phyloP scores from a whole-genome alignment of 257 asterid genomes.

The Solanum commersonii region DNA sequence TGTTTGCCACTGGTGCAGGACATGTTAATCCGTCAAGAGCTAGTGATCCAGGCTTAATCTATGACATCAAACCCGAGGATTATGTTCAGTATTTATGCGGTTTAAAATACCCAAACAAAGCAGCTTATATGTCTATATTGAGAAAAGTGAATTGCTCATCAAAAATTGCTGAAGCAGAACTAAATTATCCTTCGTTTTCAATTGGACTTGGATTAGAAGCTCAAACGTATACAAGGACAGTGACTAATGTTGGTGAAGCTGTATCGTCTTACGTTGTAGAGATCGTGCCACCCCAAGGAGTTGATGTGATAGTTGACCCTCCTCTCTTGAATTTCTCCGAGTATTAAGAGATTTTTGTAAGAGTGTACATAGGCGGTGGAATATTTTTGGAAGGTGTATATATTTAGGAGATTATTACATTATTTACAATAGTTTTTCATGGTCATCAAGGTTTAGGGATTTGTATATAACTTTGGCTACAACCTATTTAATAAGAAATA shows the following conservation, averaged over 20 bases:
- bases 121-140: neutral
- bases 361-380: too few relatives aligned
- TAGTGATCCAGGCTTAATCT: constrained; percentile 2
- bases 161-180: neutral
- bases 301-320: neutral
- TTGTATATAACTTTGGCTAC: too few relatives aligned
- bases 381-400: too few relatives aligned
- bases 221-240: neutral
- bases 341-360: too few relatives aligned
- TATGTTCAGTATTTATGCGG: constrained; percentile 7
- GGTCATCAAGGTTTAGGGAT: too few relatives aligned
- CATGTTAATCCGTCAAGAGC: constrained; percentile 8
- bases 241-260: neutral
- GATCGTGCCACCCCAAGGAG: neutral
- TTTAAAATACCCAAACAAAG: neutral
- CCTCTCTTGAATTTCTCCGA: neutral
- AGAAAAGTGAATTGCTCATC: neutral
- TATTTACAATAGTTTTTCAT: too few relatives aligned
- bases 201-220: neutral
- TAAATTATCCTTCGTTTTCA: neutral
- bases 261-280: neutral
- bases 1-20: neutral
- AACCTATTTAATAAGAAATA: too few relatives aligned
- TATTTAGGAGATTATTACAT: too few relatives aligned
- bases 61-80: constrained; percentile 4